phyloP scores from a whole-genome alignment of 805 yeast genomes.

The Barnettozyma botsteinii region DNA sequence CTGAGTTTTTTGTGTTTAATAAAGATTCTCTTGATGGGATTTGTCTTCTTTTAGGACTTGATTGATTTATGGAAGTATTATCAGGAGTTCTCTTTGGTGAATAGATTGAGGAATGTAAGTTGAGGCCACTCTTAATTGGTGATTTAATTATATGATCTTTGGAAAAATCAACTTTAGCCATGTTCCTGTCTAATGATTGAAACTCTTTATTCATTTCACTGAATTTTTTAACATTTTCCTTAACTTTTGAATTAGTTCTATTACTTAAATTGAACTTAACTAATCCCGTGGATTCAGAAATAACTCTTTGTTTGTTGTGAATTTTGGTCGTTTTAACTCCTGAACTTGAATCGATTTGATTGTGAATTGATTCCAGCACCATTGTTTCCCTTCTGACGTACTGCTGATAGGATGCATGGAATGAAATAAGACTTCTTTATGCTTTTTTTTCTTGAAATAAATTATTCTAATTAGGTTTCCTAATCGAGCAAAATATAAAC shows the following conservation, averaged over 20 bases:
- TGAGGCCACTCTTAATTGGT: conserved; percentile 6
- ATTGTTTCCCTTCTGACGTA: no score
- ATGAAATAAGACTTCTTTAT: no score
- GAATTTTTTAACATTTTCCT: conserved; percentile 12
- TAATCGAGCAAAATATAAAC: conserved; percentile 9
- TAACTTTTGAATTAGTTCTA: conserved; percentile 2
- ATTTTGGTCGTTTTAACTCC: conserved; percentile 4
- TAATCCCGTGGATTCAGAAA: conserved; percentile 47
- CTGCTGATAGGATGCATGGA: no score
- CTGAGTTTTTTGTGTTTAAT: neutral
- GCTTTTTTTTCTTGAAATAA: no score
- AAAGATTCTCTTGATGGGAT: neutral
- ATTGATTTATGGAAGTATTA: neutral
- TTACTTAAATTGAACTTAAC: conserved; percentile 33
- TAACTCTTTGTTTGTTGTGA: conserved; percentile 32
- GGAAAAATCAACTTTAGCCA: neutral
- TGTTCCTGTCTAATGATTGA: conserved; percentile 10
- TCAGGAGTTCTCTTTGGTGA: conserved; percentile 6
- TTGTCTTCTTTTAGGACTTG: neutral
- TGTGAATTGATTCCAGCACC: conserved; percentile 9
- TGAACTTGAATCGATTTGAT: neutral
- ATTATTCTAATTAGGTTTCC: conserved; percentile 6
- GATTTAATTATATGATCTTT: neutral
- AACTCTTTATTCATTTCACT: conserved; percentile 14
- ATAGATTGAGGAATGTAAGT: conserved; percentile 4